Evolutionary conservation across 1,284 basidiomycete species (phyloP).

Genomic region (Fomitiporia mediterranea): DNA sequence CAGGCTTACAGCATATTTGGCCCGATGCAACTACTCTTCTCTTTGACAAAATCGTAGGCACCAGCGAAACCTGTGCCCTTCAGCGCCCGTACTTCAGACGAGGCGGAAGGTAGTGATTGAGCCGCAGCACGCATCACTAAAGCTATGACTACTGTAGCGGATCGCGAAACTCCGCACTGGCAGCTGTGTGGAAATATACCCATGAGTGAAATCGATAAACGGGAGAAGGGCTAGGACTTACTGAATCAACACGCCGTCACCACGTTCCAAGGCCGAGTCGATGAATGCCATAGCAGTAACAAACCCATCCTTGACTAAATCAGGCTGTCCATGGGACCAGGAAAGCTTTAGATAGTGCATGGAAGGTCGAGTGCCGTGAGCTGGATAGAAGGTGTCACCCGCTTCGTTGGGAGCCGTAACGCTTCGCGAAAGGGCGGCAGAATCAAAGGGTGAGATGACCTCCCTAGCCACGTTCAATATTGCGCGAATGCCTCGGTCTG

Average conservation of each 20-base stretch:
- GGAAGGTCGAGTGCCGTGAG: conserved; percentile 64
- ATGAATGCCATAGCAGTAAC: conserved; percentile 77
- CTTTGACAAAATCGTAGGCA: conserved; percentile 87
- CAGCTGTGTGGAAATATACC: conserved; percentile 51
- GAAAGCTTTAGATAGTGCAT: conserved; percentile 90
- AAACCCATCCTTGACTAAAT: conserved; percentile 78
- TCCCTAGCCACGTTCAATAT: conserved; percentile 97
- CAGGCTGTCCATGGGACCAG: conserved; percentile 92
- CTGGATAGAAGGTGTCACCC: conserved; percentile 33
- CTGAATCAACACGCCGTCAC: conserved; percentile 85
- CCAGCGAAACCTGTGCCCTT: conserved; percentile 79
- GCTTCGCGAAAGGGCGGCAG: conserved; percentile 49
- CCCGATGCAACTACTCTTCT: conserved; percentile 83
- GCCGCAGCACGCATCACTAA: conserved; percentile 93
- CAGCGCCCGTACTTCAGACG: conserved; percentile 72
- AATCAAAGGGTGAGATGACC: conserved; percentile 74
- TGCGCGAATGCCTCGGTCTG: conserved; percentile 71
- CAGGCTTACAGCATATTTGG: conserved; percentile 91
- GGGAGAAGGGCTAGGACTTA: conserved; percentile 39
- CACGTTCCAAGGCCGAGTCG: conserved; percentile 68
- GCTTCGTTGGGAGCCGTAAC: conserved; percentile 42
- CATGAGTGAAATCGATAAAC: conserved; percentile 16
- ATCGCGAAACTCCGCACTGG: conserved; percentile 94
- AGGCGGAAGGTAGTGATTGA: conserved; percentile 58
- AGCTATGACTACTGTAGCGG: conserved; percentile 89